Base-by-base conservation (phyloP, 768 basidiomycete genomes). In the Naganishia vishniacii region DNA sequence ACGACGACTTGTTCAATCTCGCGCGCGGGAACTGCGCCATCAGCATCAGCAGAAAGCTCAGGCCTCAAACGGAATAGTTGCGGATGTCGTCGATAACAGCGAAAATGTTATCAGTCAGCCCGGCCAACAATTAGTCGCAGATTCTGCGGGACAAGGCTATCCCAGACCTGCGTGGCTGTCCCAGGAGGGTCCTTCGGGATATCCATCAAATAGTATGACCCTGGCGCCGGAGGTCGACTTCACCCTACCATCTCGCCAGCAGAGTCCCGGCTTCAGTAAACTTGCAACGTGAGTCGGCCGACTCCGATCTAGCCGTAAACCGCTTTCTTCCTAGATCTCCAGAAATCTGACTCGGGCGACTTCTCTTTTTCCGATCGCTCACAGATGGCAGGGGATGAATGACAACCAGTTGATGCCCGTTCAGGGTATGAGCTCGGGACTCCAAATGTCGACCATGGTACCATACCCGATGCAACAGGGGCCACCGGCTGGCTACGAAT, bases 21-120 rank as follows among this genome's bases (percentile, higher is more conserved):
- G 53, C 23, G 37, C 34, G 8, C 53, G 53, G 7, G 53, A 56
- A 40, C 20, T 56, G 9, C 32, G 32, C 20, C 53, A 56, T 20
- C 53, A 40, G 40, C 34, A 83, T 60, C 79, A 81, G 62, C 79
- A 81, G 18, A 77, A 80, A 31, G 82, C 83, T 45, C 26, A 56
- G 48, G 34, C 23, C 12, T n/a, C 49, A 18, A 49, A 66, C 26
- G 48, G 29, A 5, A 48, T 34, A n/a, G 32, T 28, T 25, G 44
- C 29, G 26, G 25, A 44, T n/a, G 42, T 25, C 12, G n/a, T 18
- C 2, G 31, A 29, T n/a, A 20, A n/a, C 7, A 11, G 15, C 31
- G 48, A 7, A n/a, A n/a, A n/a, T n/a, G n/a, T n/a, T n/a, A n/a
- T n/a, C n/a, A n/a, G n/a, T n/a, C n/a, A n/a, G 32, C 6, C 37